A percentile compares a stretch with the other conserved stretches of the same genome.
These are phyloP conservation scores for Durio zibethinus DNA, from an alignment of 345 rosid genomes.

Conservation along the genomic window DNA sequence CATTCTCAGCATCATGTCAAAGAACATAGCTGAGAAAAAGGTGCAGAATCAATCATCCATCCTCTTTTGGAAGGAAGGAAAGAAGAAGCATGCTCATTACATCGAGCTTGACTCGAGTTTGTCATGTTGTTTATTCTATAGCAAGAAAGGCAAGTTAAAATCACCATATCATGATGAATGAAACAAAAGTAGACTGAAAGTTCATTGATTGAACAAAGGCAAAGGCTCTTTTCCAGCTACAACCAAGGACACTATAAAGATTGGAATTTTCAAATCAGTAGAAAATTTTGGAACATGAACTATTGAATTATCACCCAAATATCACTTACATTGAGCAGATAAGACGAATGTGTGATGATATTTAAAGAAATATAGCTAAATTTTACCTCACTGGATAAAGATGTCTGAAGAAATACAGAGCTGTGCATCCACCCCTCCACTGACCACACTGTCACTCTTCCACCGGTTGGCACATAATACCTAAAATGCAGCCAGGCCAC, in stretches of 20 bases:
- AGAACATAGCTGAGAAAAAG: background rate
- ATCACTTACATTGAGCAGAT: background rate
- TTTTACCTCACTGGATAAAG: slow-evolving; percentile 48
- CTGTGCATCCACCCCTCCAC: slow-evolving; percentile 89
- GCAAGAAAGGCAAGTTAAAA: slow-evolving; percentile 1
- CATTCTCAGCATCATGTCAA: background rate
- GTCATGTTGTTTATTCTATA: background rate
- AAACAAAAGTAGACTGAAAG: background rate
- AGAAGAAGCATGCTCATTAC: background rate
- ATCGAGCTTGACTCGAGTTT: background rate
- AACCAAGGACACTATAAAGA: background rate
- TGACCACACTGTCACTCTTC: slow-evolving; percentile 70
- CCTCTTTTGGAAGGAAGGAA: background rate
- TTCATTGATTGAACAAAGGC: background rate
- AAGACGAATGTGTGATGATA: background rate
- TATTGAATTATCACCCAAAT: background rate
- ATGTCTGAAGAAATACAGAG: slow-evolving; percentile 68
- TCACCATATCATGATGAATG: background rate
- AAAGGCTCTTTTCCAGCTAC: background rate
- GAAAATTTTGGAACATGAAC: background rate
- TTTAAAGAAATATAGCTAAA: background rate
- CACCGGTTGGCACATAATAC: slow-evolving; percentile 97
- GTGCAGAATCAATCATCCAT: background rate
- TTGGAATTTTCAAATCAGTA: background rate
- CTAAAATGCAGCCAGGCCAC: slow-evolving; percentile 32